These are phyloP conservation scores for Alternaria burnsii DNA, from an alignment of 2,329 filamentous ascomycete species.

Conservation along the genomic window DNA sequence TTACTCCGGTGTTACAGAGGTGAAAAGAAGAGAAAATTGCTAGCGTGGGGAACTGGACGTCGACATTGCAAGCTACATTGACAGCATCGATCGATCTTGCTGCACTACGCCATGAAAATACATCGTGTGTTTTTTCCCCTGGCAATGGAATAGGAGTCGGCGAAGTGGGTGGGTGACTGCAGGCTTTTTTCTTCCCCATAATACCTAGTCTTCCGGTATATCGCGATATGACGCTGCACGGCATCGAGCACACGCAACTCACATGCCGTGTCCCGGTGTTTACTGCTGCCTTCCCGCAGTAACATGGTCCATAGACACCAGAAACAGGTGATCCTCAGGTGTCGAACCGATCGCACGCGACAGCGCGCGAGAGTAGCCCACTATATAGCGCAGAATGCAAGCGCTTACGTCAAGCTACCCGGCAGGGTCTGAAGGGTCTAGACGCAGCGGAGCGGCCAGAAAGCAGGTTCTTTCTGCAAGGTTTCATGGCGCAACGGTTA, in stretches of 20 bases:
- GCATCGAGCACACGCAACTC: background rate
- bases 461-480: slow-evolving; percentile 1
- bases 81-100: background rate
- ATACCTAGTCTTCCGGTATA: background rate
- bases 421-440: background rate
- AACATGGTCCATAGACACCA: background rate
- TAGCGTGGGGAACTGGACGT: background rate
- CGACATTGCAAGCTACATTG: background rate
- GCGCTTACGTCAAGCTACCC: background rate
- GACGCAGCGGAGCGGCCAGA: background rate
- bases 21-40: background rate
- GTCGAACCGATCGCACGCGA: background rate
- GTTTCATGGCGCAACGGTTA: slow-evolving; percentile 1
- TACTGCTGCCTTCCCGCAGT: background rate
- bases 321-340: background rate
- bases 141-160: background rate
- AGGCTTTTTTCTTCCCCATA: background rate
- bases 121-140: background rate
- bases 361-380: background rate
- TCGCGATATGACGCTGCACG: background rate
- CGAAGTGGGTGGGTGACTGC: background rate
- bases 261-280: background rate
- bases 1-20: background rate
- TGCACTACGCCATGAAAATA: background rate
- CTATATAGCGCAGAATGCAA: background rate